Base-by-base conservation (phyloP, 2,329 filamentous ascomycete genomes). In the Xylaria arbuscula region DNA sequence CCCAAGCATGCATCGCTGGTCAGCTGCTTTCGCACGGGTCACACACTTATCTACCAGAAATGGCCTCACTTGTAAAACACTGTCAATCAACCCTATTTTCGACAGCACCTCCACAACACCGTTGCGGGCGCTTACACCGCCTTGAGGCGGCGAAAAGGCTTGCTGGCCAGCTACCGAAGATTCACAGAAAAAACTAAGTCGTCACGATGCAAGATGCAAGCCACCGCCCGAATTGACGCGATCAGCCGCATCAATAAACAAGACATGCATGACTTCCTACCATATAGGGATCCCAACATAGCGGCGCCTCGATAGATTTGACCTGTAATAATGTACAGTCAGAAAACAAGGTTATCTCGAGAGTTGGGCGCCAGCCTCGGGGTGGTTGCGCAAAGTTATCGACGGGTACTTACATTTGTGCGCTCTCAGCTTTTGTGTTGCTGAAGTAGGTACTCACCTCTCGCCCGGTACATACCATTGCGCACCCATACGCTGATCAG, bases 161-260 rank as follows among this genome's bases (percentile, higher is more conserved):
- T 24, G 7, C 47, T 38, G 17, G 47, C 34, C 22, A 34, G 40
- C 47, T 47, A 38, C 19, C 19, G 34, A n/a, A 51, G 19, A 42
- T 36, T 28, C 17, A 36, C 24, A 50, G 28, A 5, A 28, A 9
- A n/a, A 34, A 19, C 10, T 10, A 6, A 24, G n/a, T 45, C 36
- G 32, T 59, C 50, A 34, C 34, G 34, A 50, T 53, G 61, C 55
- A 55, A 56, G 40, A 60, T 51, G 55, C 56, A 68, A 60, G 66
- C 60, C 66, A 64, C 61, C 17, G 10, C 11, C 28, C 36, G 8
- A 11, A 34, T 50, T 57, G 58, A 64, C 65, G 58, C 59, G 61
- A 55, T 17, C 45, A 60, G 55, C 55, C 34, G 61, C 65, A 60
- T 67, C n/a, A 19, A 45, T 10, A 54, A 54, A 34, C 45, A 22